Evolutionary conservation across 768 basidiomycete genomes (phyloP), one percentile per base, ranked within the genome.

Genomic region (Tulasnella calospora): DNA sequence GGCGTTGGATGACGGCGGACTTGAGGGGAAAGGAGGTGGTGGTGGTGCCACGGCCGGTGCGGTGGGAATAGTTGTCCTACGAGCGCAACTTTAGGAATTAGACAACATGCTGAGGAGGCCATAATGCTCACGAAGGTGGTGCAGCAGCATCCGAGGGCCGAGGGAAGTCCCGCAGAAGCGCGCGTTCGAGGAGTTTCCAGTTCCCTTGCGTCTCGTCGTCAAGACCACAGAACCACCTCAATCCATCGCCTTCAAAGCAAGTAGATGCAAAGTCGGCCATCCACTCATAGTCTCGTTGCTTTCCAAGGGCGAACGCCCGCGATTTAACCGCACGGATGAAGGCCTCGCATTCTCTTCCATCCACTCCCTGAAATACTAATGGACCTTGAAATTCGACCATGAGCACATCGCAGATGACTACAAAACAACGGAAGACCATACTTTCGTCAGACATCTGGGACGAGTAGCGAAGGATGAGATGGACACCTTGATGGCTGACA

Each of bases 231-330:
- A 35, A 55, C 73, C 73, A 74, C 17, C 51, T 74, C n/a, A 44
- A 47, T 23, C 38, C 73, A n/a, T 55, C 33, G 33, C 73, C 44
- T 21, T 35, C 40, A 55, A 74, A 74, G 30, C 73, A 74, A 15
- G 40, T 55, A 35, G 44, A 47, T 44, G 73, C 38, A 35, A 46
- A 55, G 44, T 55, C 73, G 33, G 46, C 40, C 40, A 74, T 74
- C 73, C 71, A 73, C 36, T 73, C 33, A 27, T 73, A 36, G 46
- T 74, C 73, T 33, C 73, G 23, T 35, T 41, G 44, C 30, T 74
- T 74, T 4, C 73, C 73, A 12, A 23, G 15, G 44, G 44, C 15
- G 40, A 74, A 47, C 19, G 44, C 73, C 33, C 44, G n/a, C 10
- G 73, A 33, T 47, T 55, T 74, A 27, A 74, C 44, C 51, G 33